A percentile compares a stretch with the other conserved stretches of the same genome.
Evolutionary conservation across 1,284 basidiomycete species (phyloP).

Genomic region (Ganoderma leucocontextum): DNA sequence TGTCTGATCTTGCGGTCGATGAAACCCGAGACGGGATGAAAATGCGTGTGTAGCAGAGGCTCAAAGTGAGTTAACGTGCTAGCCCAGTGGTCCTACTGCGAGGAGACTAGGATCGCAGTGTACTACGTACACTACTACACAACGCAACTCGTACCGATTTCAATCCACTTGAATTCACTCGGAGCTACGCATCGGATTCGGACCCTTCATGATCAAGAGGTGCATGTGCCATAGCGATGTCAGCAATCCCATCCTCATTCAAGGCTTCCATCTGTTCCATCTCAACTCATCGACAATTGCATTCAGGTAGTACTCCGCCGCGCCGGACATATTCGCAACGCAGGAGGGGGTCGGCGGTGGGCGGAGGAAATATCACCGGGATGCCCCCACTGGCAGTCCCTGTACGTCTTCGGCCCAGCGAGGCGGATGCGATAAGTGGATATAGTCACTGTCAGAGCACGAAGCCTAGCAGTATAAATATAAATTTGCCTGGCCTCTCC

Average conservation of each 20-base stretch:
- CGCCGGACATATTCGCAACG: slow-evolving; percentile 49
- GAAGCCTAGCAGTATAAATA: not conserved
- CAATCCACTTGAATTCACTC: no score
- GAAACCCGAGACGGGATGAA: no score
- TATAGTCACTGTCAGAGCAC: not conserved
- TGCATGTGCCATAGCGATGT: not conserved
- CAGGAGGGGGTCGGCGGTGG: slow-evolving; percentile 23
- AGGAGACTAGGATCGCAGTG: no score
- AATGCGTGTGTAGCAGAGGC: no score
- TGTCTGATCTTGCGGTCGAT: no score
- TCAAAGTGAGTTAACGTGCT: no score
- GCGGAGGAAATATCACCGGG: not conserved
- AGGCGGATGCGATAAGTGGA: not conserved
- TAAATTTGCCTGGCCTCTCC: slow-evolving; percentile 16
- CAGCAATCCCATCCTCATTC: not conserved
- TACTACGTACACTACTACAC: no score
- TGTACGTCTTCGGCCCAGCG: not conserved
- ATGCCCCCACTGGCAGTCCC: not conserved
- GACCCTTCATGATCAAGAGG: not conserved
- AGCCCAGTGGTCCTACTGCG: no score
- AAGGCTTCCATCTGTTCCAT: not conserved
- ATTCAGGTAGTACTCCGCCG: slow-evolving; percentile 44
- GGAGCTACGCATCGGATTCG: not conserved
- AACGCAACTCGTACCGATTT: no score
- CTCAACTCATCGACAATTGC: slow-evolving; percentile 24